phyloP scores from a whole-genome alignment of 495 filamentous ascomycete species.

The Podospora anserina region DNA sequence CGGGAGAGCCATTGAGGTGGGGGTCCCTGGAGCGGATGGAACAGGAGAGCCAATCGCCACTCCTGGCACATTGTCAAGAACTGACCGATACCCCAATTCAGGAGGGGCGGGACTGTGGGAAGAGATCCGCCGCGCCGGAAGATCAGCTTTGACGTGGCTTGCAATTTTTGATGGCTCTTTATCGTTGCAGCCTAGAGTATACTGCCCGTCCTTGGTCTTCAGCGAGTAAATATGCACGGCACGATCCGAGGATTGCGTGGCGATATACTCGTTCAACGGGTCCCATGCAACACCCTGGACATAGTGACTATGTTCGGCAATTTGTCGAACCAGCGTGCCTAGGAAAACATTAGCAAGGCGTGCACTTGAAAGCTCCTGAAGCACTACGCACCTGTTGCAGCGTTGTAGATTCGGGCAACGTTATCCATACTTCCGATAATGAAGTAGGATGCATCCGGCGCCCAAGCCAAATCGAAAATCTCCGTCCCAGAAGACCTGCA shows the following conservation, averaged over 20 bases:
- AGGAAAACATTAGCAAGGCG: slow-evolving; percentile 15
- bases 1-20: slow-evolving; percentile 79
- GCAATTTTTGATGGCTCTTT: slow-evolving; percentile 48
- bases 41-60: slow-evolving; percentile 73
- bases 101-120: slow-evolving; percentile 91
- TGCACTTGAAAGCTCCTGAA: background rate
- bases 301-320: slow-evolving; percentile 98
- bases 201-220: slow-evolving; percentile 94
- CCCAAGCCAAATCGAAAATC: slow-evolving; percentile 98
- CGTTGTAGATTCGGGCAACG: slow-evolving; percentile 93
- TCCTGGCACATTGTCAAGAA: slow-evolving; percentile 55
- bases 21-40: slow-evolving; percentile 92
- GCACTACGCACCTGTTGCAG: slow-evolving; percentile 67
- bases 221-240: slow-evolving; percentile 96
- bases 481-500: slow-evolving; percentile 86
- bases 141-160: slow-evolving; percentile 74
- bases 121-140: slow-evolving; percentile 83
- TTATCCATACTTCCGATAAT: slow-evolving; percentile 99
- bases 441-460: slow-evolving; percentile 91
- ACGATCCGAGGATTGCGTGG: slow-evolving; percentile 95
- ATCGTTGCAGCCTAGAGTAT: slow-evolving; percentile 61
- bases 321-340: slow-evolving; percentile 92
- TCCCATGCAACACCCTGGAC: slow-evolving; percentile 99
- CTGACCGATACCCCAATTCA: slow-evolving; percentile 60
- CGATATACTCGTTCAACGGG: slow-evolving; percentile 95